Conservation (phyloP, 116 monocot species). For the Papilionanthe hybrid region DNA sequence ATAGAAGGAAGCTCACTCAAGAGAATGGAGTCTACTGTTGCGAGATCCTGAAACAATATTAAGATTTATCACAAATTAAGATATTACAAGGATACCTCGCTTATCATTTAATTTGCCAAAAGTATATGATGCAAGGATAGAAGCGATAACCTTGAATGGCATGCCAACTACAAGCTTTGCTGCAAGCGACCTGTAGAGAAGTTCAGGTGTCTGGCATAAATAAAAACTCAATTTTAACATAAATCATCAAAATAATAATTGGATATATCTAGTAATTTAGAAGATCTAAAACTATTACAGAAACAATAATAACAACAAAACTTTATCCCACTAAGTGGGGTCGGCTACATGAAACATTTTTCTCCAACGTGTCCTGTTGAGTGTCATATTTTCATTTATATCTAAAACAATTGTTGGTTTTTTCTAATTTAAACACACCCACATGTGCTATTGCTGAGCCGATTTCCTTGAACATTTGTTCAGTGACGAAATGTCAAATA, state of each 20-base stretch:
- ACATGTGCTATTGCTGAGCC: background rate
- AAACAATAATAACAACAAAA: too few relatives aligned
- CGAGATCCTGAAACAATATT: constrained; percentile 69
- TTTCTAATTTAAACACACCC: too few relatives aligned
- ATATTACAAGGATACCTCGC: constrained; percentile 1
- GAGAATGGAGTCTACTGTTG: constrained; percentile 96
- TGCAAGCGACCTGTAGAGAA: constrained; percentile 84
- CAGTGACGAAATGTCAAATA: background rate
- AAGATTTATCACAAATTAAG: background rate
- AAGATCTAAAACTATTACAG: background rate
- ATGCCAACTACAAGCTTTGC: constrained; percentile 96
- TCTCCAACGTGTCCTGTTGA: too few relatives aligned
- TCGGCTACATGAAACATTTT: too few relatives aligned
- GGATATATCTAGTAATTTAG: background rate
- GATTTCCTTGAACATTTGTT: background rate
- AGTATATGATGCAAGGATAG: background rate
- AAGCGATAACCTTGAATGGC: constrained; percentile 86
- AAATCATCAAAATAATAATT: background rate
- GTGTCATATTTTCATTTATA: too few relatives aligned
- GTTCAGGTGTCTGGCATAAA: constrained; percentile 71
- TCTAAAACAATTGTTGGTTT: too few relatives aligned
- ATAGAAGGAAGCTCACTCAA: constrained; percentile 78
- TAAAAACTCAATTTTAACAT: constrained; percentile 6
- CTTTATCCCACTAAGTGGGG: too few relatives aligned
- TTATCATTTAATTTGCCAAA: background rate